Conservation (phyloP, 108 stramenopile species). For the Stephanodiscus triporus region DNA sequence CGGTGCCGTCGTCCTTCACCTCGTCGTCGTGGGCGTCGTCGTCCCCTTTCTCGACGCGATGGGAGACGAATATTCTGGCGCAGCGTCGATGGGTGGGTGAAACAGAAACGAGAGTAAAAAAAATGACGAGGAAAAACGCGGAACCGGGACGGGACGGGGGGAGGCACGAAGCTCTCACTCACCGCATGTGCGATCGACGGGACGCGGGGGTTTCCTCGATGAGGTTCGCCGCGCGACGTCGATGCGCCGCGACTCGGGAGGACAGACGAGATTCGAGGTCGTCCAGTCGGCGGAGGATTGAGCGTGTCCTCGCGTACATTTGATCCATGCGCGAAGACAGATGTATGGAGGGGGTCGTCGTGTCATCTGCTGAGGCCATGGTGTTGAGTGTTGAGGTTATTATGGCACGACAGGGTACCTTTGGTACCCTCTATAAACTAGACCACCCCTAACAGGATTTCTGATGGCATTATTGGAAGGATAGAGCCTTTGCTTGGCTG, state of each 20-base stretch:
- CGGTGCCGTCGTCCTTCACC: background rate
- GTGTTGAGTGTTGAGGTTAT: too few species aligned
- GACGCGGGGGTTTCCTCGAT: conserved; percentile 49
- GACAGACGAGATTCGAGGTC: conserved; percentile 65
- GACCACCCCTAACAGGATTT: too few species aligned
- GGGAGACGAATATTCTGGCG: conserved; percentile 64
- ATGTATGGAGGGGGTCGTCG: background rate
- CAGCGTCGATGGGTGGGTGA: background rate
- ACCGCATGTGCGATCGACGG: conserved; percentile 60
- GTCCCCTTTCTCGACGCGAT: conserved; percentile 42
- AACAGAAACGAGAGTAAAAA: too few species aligned
- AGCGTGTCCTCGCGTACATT: conserved; percentile 21
- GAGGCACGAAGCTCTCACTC: conserved; percentile 10
- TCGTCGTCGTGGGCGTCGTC: conserved; percentile 13
- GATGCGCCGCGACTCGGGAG: conserved; percentile 55
- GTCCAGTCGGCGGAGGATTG: conserved; percentile 53
- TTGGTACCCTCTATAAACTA: too few species aligned
- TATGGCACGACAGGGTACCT: too few species aligned
- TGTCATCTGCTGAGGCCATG: background rate
- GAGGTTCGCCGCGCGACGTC: conserved; percentile 63
- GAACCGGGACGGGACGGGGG: background rate
- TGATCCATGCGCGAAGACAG: conserved; percentile 21
- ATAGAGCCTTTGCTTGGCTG: too few species aligned
- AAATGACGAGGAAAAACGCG: background rate
- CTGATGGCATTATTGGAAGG: too few species aligned